Percentiles rank a stretch among this genome's conserved stretches.
Conservation (phyloP, 116 monocot genomes). For the Iris pallida region DNA sequence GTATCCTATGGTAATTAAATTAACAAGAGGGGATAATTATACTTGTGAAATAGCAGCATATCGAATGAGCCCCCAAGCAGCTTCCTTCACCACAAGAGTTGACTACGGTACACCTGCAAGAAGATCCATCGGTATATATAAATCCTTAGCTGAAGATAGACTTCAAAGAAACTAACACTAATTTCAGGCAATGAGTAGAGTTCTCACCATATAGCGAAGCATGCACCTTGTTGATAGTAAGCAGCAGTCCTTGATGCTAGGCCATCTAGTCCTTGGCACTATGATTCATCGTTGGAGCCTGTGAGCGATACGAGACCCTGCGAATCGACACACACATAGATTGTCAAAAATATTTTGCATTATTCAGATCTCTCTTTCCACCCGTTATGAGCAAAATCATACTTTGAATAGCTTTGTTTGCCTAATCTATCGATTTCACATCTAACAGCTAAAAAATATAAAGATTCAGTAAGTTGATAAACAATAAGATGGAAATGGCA, state of each 20-base stretch:
- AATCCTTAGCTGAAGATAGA: neutral
- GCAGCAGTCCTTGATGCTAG: slow-evolving; percentile 48
- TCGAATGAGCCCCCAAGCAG: slow-evolving; percentile 74
- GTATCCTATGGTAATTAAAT: neutral
- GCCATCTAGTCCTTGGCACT: slow-evolving; percentile 70
- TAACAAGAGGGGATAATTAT: neutral
- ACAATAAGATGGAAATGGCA: slow-evolving; percentile 16
- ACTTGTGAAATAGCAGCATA: slow-evolving; percentile 75
- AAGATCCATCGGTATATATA: neutral
- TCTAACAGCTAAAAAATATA: too few relatives aligned
- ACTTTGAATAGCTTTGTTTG: too few relatives aligned
- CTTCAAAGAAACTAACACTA: neutral
- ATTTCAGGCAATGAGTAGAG: neutral
- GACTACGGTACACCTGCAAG: slow-evolving; percentile 52
- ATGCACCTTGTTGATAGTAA: slow-evolving; percentile 64
- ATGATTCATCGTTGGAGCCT: slow-evolving; percentile 62
- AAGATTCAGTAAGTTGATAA: slow-evolving; percentile 30
- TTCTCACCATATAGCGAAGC: slow-evolving; percentile 64
- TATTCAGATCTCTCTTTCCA: too few relatives aligned
- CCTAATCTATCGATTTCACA: too few relatives aligned
- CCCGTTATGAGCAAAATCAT: too few relatives aligned
- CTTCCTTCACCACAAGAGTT: slow-evolving; percentile 81
- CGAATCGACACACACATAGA: too few relatives aligned
- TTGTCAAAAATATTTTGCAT: neutral
- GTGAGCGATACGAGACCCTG: slow-evolving; percentile 57